Evolutionary conservation across 2,329 filamentous ascomycete species (phyloP), one percentile per base, ranked within the genome.

Genomic region (Phaeosphaeriaceae sp.): DNA sequence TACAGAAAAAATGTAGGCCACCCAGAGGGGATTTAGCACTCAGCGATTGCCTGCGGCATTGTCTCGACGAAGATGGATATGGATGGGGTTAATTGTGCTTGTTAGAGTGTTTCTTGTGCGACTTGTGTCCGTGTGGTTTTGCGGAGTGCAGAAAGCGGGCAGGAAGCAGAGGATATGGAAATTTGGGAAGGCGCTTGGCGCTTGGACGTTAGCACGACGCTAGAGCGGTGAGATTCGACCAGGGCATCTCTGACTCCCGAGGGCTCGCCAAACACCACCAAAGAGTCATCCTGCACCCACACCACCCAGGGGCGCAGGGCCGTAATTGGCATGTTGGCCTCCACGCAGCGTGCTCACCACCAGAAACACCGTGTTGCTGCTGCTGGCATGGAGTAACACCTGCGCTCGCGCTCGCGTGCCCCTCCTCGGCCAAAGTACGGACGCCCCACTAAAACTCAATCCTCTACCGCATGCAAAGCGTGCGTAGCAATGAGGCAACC

Each of bases 1-100:
- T 80, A 80, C 78, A 74, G 77, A 73, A 74, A 48, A 70, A 76
- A 54, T 64, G 84, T 79, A 80, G 79, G 82, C 84, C 87, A 88
- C 89, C 89, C 88, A 93, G 90, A 89, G 88, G 80, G 86, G 82
- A 86, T 92, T 93, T 93, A 96, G 90, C 94, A 91, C 90, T 78
- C 78, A 80, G 77, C 77, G 78, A 79, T 74, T 69, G 78, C 78
- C 78, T 78, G 78, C 69, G 77, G 78, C 79, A 81, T 80, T 77
- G 75, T 79, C 76, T 79, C 78, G 79, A 80, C 77, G 79, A 78
- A 73, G 72, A 71, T 70, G 66, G 51, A 54, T 70, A 66, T 68
- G 58, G 36, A 68, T 72, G 68, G 41, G 63, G 61, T 51, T 68
- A 50, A 58, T 56, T 54, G 56, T 59, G 62, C 65, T 63, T 68